Percentiles rank a stretch among this genome's conserved stretches.
Conservation (phyloP, 2,329 filamentous ascomycete species). For the Leptographium galeiforme region DNA sequence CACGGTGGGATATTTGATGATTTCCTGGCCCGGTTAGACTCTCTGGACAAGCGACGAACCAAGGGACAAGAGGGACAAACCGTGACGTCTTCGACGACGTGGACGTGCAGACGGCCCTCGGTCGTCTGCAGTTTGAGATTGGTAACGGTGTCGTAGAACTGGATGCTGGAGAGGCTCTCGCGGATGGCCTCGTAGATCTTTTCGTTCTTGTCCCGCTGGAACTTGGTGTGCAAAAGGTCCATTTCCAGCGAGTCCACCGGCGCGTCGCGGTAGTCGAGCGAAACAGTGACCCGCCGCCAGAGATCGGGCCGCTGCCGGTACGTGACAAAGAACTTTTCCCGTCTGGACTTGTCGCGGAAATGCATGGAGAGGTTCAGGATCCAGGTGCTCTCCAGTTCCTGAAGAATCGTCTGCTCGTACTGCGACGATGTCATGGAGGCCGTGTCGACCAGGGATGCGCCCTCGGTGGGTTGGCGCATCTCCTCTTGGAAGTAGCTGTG, state of each 20-base stretch:
- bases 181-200: slow-evolving; percentile 92
- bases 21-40: slow-evolving; percentile 41
- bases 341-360: slow-evolving; percentile 80
- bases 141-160: slow-evolving; percentile 92
- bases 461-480: slow-evolving; percentile 1
- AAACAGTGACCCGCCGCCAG: slow-evolving; percentile 85
- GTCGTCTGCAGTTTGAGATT: slow-evolving; percentile 88
- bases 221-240: slow-evolving; percentile 63
- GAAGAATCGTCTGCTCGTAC: slow-evolving; percentile 53
- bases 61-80: slow-evolving; percentile 24
- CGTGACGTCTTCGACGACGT: slow-evolving; percentile 93
- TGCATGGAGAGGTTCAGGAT: slow-evolving; percentile 98
- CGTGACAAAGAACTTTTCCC: slow-evolving; percentile 97
- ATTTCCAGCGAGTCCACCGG: slow-evolving; percentile 71
- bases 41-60: background rate
- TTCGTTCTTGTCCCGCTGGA: slow-evolving; percentile 81
- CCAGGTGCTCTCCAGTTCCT: slow-evolving; percentile 80
- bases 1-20: slow-evolving; percentile 69
- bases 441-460: slow-evolving; percentile 21
- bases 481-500: background rate
- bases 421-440: slow-evolving; percentile 37
- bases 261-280: slow-evolving; percentile 78
- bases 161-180: slow-evolving; percentile 81
- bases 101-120: slow-evolving; percentile 79
- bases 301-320: slow-evolving; percentile 67